These are phyloP conservation scores for Stemphylium vesicarium DNA, from an alignment of 2,329 filamentous ascomycete genomes.

Conservation along the genomic window DNA sequence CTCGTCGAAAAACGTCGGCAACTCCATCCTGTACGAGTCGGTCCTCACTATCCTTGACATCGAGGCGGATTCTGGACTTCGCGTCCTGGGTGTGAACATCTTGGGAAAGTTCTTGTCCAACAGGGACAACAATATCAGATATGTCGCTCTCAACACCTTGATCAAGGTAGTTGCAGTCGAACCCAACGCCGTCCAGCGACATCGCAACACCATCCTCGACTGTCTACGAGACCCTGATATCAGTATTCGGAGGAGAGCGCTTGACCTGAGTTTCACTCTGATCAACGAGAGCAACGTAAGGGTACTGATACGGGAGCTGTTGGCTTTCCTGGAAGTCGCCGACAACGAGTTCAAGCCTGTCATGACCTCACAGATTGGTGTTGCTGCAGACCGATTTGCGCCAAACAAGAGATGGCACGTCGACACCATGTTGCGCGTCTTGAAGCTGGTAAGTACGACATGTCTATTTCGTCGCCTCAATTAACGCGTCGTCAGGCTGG, in stretches of 20 bases:
- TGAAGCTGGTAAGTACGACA: conserved; percentile 67
- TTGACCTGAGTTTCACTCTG: conserved; percentile 96
- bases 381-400: conserved; percentile 93
- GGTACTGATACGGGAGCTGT: conserved; percentile 87
- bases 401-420: conserved; percentile 99
- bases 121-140: conserved; percentile 98
- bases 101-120: conserved; percentile 98
- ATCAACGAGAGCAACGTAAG: conserved; percentile 97
- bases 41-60: conserved; percentile 98
- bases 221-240: conserved; percentile 97
- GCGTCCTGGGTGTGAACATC: conserved; percentile 96
- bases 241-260: conserved; percentile 91
- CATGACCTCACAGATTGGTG: conserved; percentile 97
- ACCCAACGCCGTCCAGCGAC: conserved; percentile 94
- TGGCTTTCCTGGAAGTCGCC: conserved; percentile 94
- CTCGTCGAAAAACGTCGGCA: conserved; percentile 97
- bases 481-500: conserved; percentile 64
- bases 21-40: conserved; percentile 96
- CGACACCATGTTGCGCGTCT: conserved; percentile 92
- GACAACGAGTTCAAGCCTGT: conserved; percentile 99
- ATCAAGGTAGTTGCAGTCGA: conserved; percentile 99
- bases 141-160: conserved; percentile 94
- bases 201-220: conserved; percentile 96
- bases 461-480: not conserved
- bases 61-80: conserved; percentile 91